These are phyloP conservation scores for Penicillium sp. DNA, from an alignment of 2,329 filamentous ascomycete genomes.

Conservation along the genomic window DNA sequence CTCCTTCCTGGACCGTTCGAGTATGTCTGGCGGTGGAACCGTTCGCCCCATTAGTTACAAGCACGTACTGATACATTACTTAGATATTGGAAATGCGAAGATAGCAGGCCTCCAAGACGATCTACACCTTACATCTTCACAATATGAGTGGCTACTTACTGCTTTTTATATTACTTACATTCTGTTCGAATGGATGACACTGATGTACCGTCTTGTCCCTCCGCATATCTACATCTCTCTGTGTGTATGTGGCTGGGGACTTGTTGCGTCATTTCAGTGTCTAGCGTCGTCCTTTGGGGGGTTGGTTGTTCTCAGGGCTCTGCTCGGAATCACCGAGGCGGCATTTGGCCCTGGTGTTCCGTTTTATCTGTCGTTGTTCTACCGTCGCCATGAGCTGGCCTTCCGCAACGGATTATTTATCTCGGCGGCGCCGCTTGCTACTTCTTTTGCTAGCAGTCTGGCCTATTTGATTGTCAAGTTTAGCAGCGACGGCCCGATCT, in stretches of 20 bases:
- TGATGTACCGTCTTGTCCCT: slow-evolving; percentile 58
- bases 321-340: slow-evolving; percentile 57
- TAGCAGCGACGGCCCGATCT: slow-evolving; percentile 63
- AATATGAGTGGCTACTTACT: slow-evolving; percentile 61
- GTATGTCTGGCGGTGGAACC: slow-evolving; percentile 48
- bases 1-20: slow-evolving; percentile 80
- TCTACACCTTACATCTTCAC: slow-evolving; percentile 51
- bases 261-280: slow-evolving; percentile 70
- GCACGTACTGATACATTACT: slow-evolving; percentile 9
- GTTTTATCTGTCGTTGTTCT: slow-evolving; percentile 63
- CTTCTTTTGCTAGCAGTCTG: slow-evolving; percentile 69
- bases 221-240: slow-evolving; percentile 59
- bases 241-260: slow-evolving; percentile 71
- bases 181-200: slow-evolving; percentile 63
- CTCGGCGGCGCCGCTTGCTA: slow-evolving; percentile 63
- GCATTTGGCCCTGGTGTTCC: slow-evolving; percentile 62
- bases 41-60: background rate
- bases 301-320: slow-evolving; percentile 45
- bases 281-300: slow-evolving; percentile 60
- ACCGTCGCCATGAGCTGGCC: slow-evolving; percentile 67
- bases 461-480: slow-evolving; percentile 72
- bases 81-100: slow-evolving; percentile 60
- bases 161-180: slow-evolving; percentile 64
- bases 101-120: slow-evolving; percentile 57
- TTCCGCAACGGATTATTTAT: slow-evolving; percentile 83